These are phyloP conservation scores for Nigrograna mackinnonii DNA, from an alignment of 2,329 filamentous ascomycete genomes.

Conservation along the genomic window DNA sequence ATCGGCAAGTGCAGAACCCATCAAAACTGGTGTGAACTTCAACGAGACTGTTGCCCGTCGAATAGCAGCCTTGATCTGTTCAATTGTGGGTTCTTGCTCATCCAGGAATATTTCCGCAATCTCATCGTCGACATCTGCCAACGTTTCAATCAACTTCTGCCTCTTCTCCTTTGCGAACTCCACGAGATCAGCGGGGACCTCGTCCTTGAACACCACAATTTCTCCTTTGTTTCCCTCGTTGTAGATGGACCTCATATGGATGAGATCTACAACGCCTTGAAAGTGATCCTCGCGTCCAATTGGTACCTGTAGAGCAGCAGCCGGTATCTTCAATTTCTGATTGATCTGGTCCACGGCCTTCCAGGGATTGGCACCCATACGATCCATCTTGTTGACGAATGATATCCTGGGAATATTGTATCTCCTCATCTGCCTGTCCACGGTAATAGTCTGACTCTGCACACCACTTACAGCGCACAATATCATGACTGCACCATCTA, in stretches of 20 bases:
- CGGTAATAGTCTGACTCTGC: constrained; percentile 96
- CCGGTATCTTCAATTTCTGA: constrained; percentile 88
- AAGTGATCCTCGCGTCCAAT: constrained; percentile 93
- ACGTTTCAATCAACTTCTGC: constrained; percentile 84
- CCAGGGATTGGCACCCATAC: constrained; percentile 97
- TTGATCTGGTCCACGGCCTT: constrained; percentile 98
- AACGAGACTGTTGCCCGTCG: constrained; percentile 84
- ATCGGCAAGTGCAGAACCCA: constrained; percentile 94
- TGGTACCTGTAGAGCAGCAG: constrained; percentile 91
- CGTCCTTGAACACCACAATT: constrained; percentile 73
- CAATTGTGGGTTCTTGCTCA: constrained; percentile 75
- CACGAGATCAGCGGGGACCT: constrained; percentile 79
- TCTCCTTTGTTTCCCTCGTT: constrained; percentile 83
- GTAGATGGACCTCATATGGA: constrained; percentile 91
- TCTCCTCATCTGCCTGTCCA: constrained; percentile 97
- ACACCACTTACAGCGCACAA: constrained; percentile 96
- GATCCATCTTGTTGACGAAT: constrained; percentile 99
- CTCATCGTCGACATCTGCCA: constrained; percentile 97
- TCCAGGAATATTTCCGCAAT: constrained; percentile 95
- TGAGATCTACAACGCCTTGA: constrained; percentile 87
- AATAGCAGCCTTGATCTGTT: constrained; percentile 91
- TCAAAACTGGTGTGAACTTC: constrained; percentile 93
- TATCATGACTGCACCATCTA: constrained; percentile 98
- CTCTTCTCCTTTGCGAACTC: constrained; percentile 81
- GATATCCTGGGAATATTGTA: constrained; percentile 96